These are phyloP conservation scores for Exophiala aquamarina DNA, from an alignment of 2,329 filamentous ascomycete species.

Conservation along the genomic window DNA sequence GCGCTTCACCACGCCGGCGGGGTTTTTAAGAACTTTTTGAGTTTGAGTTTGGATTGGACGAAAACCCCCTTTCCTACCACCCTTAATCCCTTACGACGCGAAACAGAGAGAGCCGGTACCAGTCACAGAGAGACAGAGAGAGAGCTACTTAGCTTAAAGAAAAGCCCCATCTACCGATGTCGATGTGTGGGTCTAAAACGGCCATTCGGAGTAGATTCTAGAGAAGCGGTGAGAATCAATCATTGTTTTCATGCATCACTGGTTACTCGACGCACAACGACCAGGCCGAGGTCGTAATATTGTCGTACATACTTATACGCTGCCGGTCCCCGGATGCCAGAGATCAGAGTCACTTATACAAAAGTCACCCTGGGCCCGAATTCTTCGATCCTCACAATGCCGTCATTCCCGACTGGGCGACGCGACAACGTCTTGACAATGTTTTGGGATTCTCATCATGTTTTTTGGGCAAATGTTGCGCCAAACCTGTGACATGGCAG, in stretches of 20 bases:
- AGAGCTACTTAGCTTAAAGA: no score
- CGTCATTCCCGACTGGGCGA: background rate
- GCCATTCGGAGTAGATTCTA: constrained; percentile 1
- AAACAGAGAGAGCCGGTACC: background rate
- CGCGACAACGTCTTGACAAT: background rate
- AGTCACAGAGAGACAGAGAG: constrained; percentile 1
- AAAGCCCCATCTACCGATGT: constrained; percentile 1
- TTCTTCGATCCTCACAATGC: constrained; percentile 3
- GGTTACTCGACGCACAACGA: background rate
- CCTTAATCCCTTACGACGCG: constrained; percentile 1
- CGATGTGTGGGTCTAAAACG: no score
- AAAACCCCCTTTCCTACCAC: background rate
- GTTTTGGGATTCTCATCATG: constrained; percentile 1
- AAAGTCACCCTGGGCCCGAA: background rate
- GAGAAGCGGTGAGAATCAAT: background rate
- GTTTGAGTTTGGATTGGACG: constrained; percentile 1
- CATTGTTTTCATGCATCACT: constrained; percentile 2
- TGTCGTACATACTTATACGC: constrained; percentile 2
- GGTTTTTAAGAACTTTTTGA: constrained; percentile 1
- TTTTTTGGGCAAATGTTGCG: background rate
- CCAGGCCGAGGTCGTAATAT: background rate
- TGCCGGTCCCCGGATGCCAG: background rate
- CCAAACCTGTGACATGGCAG: constrained; percentile 1
- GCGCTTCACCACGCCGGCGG: constrained; percentile 1
- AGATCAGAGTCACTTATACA: constrained; percentile 1